These are phyloP conservation scores for Cyberlindnera mycetangii DNA, from an alignment of 805 yeast species.

Conservation along the genomic window DNA sequence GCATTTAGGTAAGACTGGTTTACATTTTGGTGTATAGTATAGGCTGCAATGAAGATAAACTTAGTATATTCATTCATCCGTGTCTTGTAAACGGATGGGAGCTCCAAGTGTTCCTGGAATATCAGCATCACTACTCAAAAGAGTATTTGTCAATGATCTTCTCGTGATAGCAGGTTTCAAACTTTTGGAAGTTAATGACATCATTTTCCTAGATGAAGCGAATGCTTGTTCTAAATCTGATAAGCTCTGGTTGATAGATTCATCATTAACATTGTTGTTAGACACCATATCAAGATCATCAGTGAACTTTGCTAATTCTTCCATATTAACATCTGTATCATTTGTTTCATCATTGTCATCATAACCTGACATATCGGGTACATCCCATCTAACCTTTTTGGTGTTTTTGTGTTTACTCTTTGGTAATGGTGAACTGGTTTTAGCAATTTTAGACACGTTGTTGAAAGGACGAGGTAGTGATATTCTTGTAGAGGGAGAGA, in stretches of 20 bases:
- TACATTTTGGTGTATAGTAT: no score
- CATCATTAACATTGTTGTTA: conserved; percentile 14
- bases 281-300: conserved; percentile 19
- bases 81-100: conserved; percentile 14
- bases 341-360: conserved; percentile 7
- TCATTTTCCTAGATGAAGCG: conserved; percentile 20
- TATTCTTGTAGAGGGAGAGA: conserved; percentile 24
- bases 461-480: conserved; percentile 17
- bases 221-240: conserved; percentile 19
- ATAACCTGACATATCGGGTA: conserved; percentile 26
- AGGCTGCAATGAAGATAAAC: not conserved
- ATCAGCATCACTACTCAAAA: not conserved
- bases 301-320: conserved; percentile 25
- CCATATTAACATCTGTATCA: conserved; percentile 27
- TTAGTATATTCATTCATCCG: not conserved
- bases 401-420: conserved; percentile 22
- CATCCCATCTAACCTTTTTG: conserved; percentile 48
- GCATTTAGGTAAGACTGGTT: no score
- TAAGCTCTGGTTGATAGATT: conserved; percentile 16
- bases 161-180: conserved; percentile 18
- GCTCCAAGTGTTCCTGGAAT: conserved; percentile 14
- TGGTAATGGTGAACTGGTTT: conserved; percentile 18
- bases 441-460: conserved; percentile 16
- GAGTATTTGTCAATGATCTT: conserved; percentile 3
- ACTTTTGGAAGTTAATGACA: conserved; percentile 25